A percentile compares a stretch with the other conserved stretches of the same genome.
Conservation (phyloP, 176 grass and related monocot species). For the Triticum aestivum region IWGSC_CS_RefSeq_v2.1 NC_057806.1:495641173-495641672, state of each 20-base stretch:
- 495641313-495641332: background rate
- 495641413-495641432: slow-evolving; percentile 32
- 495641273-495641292: background rate
- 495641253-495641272: background rate
- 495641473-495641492: slow-evolving; percentile 54
- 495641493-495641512: slow-evolving; percentile 39
- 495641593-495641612: too few relatives aligned
- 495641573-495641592: background rate
- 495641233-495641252: background rate
- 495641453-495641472: slow-evolving; percentile 56
- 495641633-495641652: too few relatives aligned
- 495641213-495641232: background rate
- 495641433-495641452: slow-evolving; percentile 72
- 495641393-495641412: background rate
- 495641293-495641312: background rate
- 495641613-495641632: too few relatives aligned
- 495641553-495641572: background rate
- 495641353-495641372: slow-evolving; percentile 2
- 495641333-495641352: background rate
- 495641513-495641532: background rate
- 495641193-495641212: background rate
- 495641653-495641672: too few relatives aligned
- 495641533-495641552: background rate
- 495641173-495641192: too few relatives aligned
- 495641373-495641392: background rate